Percentiles rank a stretch among this genome's conserved stretches.
phyloP scores from a whole-genome alignment of 2,329 filamentous ascomycete species.

The Chalaropsis thielavioides region DNA sequence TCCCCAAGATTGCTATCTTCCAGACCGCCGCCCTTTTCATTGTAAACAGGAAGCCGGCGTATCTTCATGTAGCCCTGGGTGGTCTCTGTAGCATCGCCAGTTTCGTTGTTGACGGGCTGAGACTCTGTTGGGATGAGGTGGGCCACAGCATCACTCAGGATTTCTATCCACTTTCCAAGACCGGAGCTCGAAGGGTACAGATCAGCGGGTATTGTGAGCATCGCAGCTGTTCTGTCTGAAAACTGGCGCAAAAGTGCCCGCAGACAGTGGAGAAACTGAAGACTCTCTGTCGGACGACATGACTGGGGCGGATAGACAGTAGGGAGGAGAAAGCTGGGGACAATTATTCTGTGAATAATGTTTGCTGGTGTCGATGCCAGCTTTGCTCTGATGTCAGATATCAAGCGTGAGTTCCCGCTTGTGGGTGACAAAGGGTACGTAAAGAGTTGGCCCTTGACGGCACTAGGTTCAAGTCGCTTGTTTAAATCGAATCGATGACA shows the following conservation, averaged over 20 bases:
- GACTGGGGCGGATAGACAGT: constrained; percentile 59
- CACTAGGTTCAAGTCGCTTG: constrained; percentile 41
- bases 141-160: constrained; percentile 70
- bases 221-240: constrained; percentile 48
- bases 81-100: constrained; percentile 9
- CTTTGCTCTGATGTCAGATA: constrained; percentile 41
- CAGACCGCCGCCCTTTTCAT: constrained; percentile 73
- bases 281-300: constrained; percentile 54
- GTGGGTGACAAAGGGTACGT: constrained; percentile 22
- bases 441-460: constrained; percentile 36
- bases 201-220: constrained; percentile 65
- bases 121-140: constrained; percentile 41
- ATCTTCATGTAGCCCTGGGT: constrained; percentile 64
- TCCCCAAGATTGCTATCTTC: constrained; percentile 56
- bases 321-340: constrained; percentile 81
- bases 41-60: constrained; percentile 68
- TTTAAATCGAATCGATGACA: constrained; percentile 62
- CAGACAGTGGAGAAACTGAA: constrained; percentile 70
- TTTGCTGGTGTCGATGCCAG: constrained; percentile 43
- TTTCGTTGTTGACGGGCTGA: constrained; percentile 12
- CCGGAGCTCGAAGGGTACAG: constrained; percentile 64
- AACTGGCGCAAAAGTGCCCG: constrained; percentile 59
- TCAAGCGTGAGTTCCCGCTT: constrained; percentile 34
- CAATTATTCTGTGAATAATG: constrained; percentile 62
- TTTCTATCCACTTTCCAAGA: constrained; percentile 72